Conservation (phyloP, 164 flowering plant genomes). For the Nymphaea thermarum region DNA sequence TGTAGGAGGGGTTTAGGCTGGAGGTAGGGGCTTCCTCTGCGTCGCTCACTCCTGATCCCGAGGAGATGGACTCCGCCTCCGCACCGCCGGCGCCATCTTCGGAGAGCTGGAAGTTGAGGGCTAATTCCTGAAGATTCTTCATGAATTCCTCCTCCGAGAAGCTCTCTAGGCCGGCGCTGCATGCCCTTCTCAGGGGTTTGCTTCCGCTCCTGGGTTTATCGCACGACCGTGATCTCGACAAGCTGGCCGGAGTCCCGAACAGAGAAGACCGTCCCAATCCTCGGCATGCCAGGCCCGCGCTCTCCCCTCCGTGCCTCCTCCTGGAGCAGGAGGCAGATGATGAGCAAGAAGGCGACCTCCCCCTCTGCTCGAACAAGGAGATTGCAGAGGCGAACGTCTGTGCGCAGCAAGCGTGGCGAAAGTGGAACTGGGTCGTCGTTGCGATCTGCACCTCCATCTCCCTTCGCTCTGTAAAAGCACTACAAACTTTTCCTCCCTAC, state of each 20-base stretch:
- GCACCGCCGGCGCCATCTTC: slow-evolving; percentile 10
- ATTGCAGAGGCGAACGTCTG: neutral
- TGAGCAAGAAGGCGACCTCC: neutral
- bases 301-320: neutral
- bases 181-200: slow-evolving; percentile 22
- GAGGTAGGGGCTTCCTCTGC: neutral
- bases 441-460: neutral
- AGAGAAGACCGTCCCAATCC: neutral
- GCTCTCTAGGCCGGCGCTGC: slow-evolving; percentile 36
- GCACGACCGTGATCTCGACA: slow-evolving; percentile 25
- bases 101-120: slow-evolving; percentile 31
- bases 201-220: slow-evolving; percentile 17
- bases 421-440: neutral
- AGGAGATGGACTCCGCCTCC: neutral
- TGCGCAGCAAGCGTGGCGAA: neutral
- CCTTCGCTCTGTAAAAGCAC: neutral
- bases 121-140: slow-evolving; percentile 43
- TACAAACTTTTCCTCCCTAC: neutral
- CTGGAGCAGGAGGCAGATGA: neutral
- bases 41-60: neutral
- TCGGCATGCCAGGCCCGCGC: neutral
- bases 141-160: slow-evolving; percentile 69
- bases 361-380: neutral
- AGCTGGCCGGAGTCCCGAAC: neutral
- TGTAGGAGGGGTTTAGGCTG: neutral